Evolutionary conservation across 331 rosid species (phyloP).

Genomic region (Quercus lobata): DNA sequence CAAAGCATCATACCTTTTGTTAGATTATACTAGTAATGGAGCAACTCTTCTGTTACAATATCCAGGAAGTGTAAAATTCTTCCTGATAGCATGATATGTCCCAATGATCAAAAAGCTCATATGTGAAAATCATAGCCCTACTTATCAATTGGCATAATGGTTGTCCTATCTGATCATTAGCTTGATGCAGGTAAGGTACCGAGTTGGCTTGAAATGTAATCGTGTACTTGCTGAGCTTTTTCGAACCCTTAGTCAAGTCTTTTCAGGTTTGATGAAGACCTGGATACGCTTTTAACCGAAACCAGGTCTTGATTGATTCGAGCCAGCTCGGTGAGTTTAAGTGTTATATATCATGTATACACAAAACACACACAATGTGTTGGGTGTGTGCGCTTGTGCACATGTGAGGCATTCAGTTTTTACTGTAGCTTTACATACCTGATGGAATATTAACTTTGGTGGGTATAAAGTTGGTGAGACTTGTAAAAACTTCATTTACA

Average conservation of each 20-base stretch:
- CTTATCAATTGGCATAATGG: background rate
- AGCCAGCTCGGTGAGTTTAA: constrained; percentile 72
- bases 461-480: no score
- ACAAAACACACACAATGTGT: background rate
- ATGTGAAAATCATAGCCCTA: background rate
- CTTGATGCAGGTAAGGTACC: constrained; percentile 64
- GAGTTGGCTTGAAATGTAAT: constrained; percentile 79
- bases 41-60: background rate
- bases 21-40: background rate
- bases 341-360: constrained; percentile 6
- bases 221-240: constrained; percentile 47
- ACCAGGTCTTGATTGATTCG: constrained; percentile 55
- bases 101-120: background rate
- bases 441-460: background rate
- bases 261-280: constrained; percentile 69
- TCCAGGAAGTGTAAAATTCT: background rate
- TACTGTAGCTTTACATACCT: background rate
- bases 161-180: constrained; percentile 1
- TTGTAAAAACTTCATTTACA: no score
- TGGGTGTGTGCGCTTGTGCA: no score
- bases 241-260: constrained; percentile 38
- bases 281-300: constrained; percentile 50
- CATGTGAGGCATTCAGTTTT: background rate
- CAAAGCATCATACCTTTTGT: background rate
- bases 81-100: background rate